Percentiles rank a stretch among this genome's conserved stretches.
Conservation (phyloP, 2,329 filamentous ascomycete genomes). For the Botrytis byssoidea region DNA sequence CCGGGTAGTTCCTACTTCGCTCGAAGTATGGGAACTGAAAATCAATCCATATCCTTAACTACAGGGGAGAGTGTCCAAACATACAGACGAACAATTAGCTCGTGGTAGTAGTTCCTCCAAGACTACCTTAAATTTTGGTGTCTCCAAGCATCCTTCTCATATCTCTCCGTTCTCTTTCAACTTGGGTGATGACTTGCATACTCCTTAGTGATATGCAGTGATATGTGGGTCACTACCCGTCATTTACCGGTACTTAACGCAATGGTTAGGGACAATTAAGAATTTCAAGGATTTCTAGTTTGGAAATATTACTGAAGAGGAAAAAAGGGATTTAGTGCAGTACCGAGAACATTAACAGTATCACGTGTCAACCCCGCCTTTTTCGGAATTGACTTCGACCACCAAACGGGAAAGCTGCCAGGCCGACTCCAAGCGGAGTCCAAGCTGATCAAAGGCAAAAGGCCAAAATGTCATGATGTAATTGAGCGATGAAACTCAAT, state of each 20-base stretch:
- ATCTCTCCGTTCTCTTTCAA: neutral
- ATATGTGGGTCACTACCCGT: neutral
- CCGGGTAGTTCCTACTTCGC: neutral
- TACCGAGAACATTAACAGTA: neutral
- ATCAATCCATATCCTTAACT: too few species aligned
- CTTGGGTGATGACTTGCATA: neutral
- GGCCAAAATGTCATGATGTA: conserved; percentile 11
- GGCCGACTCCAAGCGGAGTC: neutral
- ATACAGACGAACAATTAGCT: neutral
- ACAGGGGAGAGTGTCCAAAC: neutral
- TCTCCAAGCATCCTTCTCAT: neutral
- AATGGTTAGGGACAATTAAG: neutral
- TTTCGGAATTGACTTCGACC: neutral
- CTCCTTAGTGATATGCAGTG: neutral
- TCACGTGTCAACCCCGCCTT: neutral
- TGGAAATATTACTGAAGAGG: neutral
- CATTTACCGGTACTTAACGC: too few species aligned
- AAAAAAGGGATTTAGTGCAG: neutral
- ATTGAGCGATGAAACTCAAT: neutral
- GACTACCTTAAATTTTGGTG: neutral
- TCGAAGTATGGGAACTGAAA: neutral
- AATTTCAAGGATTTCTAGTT: neutral
- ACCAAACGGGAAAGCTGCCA: neutral
- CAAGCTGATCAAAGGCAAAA: neutral
- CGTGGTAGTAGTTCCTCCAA: neutral